Base-by-base conservation (phyloP, 1,139 yeast species). In the Nakaseomyces nivariensis region DNA sequence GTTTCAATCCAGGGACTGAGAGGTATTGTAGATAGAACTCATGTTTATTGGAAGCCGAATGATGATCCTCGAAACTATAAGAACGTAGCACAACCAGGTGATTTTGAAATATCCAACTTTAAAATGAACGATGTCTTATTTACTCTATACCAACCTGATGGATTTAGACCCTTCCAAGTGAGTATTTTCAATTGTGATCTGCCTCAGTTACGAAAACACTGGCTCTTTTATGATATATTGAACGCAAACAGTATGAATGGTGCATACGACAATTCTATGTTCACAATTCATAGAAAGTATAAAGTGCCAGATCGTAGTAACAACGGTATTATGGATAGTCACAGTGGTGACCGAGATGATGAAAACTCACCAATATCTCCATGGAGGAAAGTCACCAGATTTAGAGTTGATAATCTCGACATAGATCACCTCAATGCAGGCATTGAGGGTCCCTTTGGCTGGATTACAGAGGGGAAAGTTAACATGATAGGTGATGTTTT, bases 391-490 rank as follows among this genome's bases (percentile, higher is more conserved):
- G 79, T 86, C 27, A 89, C 95, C 4, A 74, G 96, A 45, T 73
- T 87, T 54, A 71, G 97, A 51, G 84, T 90, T 43, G 97, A 92
- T 62, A 81, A 88, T 17, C 77, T 92, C 48, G 83, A 81, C 60
- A 78, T 92, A 41, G 96, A 90, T 58, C 98, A 92, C 67, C 71
- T 92, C 54, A 92, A 92, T 62, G 77, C 86, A 1, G 97, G 97
- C 0, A 75, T 87, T 48, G 83, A 82, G 49, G 98, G 98, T 0
- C 96, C 97, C 5, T 87, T 92, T 67, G 97, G 97, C 2, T 92
- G 98, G 98, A 90, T 92, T 51, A 82, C 88, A 7, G 76, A 78
- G 53, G 98, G 98, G 6, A 81, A 81, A 51, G 97, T 90, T 24
- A 97, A 92, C 66, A 84, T 92, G 82, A 71, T 86, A 55, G 97